A percentile compares a stretch with the other conserved stretches of the same genome.
Evolutionary conservation across 2,329 filamentous ascomycete genomes (phyloP).

Genomic region (Amesomyces nigricolor): DNA sequence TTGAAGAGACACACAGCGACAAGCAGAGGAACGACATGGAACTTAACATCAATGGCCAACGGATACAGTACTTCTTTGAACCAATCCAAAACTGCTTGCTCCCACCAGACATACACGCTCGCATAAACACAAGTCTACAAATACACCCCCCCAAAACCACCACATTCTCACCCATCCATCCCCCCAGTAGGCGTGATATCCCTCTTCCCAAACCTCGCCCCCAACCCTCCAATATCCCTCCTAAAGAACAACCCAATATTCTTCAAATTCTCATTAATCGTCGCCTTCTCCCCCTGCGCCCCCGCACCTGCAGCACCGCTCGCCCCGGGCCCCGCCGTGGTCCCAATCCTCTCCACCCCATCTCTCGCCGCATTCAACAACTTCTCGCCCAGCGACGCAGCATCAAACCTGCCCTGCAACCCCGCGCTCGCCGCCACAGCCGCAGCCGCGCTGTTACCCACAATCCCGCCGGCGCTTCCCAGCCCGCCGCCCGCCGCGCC

Average conservation of each 20-base stretch:
- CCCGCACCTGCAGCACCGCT: slow-evolving; percentile 28
- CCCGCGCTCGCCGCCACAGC: slow-evolving; percentile 29
- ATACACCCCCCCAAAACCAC: not conserved
- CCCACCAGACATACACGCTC: not conserved
- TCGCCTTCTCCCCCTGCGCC: slow-evolving; percentile 50
- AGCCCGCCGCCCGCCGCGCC: not conserved
- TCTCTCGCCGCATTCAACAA: slow-evolving; percentile 83
- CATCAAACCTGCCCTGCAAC: slow-evolving; percentile 63
- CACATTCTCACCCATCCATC: slow-evolving; percentile 15
- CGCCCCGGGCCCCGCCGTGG: slow-evolving; percentile 41
- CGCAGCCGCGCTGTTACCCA: slow-evolving; percentile 16
- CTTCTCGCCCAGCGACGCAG: slow-evolving; percentile 76
- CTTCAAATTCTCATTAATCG: slow-evolving; percentile 88
- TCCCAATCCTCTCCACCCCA: slow-evolving; percentile 71
- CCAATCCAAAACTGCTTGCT: not conserved
- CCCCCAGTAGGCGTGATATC: slow-evolving; percentile 38
- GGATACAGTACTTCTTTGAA: not conserved
- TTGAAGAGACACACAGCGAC: too few relatives aligned
- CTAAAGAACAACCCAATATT: slow-evolving; percentile 97
- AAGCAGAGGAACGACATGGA: too few relatives aligned
- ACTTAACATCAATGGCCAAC: too few relatives aligned
- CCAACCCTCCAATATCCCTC: slow-evolving; percentile 73
- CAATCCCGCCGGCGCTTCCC: slow-evolving; percentile 16
- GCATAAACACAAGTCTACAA: not conserved
- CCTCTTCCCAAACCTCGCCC: slow-evolving; percentile 64